Conservation (phyloP, 2,329 filamentous ascomycete species). For the Colletotrichum costaricense region DNA sequence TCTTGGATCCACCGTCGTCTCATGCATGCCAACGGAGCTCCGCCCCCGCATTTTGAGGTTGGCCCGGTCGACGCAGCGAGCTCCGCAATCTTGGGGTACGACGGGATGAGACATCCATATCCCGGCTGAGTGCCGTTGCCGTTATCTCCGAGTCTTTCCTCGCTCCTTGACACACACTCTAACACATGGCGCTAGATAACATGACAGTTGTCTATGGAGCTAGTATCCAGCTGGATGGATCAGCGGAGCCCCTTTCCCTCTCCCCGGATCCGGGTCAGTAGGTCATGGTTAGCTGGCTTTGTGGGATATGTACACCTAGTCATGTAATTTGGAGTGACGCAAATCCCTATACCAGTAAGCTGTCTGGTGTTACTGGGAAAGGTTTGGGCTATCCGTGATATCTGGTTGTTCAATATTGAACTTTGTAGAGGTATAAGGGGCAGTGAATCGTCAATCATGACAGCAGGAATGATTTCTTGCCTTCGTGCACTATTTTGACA, state of each 20-base stretch:
- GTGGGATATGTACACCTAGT: not conserved
- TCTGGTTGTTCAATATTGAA: too few species aligned
- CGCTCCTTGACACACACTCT: too few species aligned
- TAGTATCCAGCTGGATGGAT: not conserved
- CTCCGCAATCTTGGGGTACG: conserved; percentile 12
- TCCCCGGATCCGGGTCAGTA: not conserved
- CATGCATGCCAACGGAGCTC: conserved; percentile 23
- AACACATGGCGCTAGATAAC: not conserved
- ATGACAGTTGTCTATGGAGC: not conserved
- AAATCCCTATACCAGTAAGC: too few species aligned
- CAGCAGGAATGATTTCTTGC: too few species aligned
- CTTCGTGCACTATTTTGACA: too few species aligned
- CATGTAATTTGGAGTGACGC: not conserved
- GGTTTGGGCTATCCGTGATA: too few species aligned
- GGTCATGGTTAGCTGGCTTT: not conserved
- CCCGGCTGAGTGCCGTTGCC: not conserved
- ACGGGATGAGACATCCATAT: not conserved
- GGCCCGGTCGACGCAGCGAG: not conserved
- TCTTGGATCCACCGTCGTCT: not conserved
- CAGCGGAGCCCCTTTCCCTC: not conserved
- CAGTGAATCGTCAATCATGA: too few species aligned
- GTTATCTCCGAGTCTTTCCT: not conserved
- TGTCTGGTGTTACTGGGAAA: too few species aligned
- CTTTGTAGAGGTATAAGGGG: too few species aligned
- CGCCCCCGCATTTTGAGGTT: conserved; percentile 25